Evolutionary conservation across 768 basidiomycete genomes (phyloP).

Genomic region (Boletus insuetus): DNA sequence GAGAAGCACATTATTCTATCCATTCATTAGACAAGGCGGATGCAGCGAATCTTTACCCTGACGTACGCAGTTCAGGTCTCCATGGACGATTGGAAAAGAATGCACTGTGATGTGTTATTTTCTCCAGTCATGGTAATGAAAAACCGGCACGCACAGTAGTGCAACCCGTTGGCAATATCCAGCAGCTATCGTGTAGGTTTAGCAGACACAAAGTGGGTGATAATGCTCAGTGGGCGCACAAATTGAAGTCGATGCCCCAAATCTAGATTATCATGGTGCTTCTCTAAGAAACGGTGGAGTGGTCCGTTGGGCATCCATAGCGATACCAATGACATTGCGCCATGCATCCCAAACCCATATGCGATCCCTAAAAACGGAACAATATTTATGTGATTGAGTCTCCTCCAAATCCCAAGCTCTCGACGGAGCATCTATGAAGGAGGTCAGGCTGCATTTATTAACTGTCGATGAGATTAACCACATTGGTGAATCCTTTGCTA

Average conservation of each 20-base stretch:
- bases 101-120: background rate
- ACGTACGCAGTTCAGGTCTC: background rate
- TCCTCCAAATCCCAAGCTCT: conserved; percentile 22
- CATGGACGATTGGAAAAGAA: background rate
- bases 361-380: conserved; percentile 8
- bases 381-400: too few relatives aligned
- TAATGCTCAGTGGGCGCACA: background rate
- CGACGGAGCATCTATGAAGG: conserved; percentile 19
- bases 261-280: too few relatives aligned
- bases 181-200: conserved; percentile 5
- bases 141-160: conserved; percentile 6
- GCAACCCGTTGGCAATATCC: conserved; percentile 13
- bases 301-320: too few relatives aligned
- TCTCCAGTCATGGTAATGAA: background rate
- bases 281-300: too few relatives aligned
- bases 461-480: too few relatives aligned
- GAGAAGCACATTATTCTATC: conserved; percentile 15
- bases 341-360: conserved; percentile 21
- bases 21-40: background rate
- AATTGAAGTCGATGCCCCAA: background rate
- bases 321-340: conserved; percentile 18
- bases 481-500: too few relatives aligned
- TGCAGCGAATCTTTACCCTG: background rate
- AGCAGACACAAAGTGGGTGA: too few relatives aligned
- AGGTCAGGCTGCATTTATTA: too few relatives aligned